Conservation (phyloP, 2,329 filamentous ascomycete genomes). For the Aspergillus sergii region DNA sequence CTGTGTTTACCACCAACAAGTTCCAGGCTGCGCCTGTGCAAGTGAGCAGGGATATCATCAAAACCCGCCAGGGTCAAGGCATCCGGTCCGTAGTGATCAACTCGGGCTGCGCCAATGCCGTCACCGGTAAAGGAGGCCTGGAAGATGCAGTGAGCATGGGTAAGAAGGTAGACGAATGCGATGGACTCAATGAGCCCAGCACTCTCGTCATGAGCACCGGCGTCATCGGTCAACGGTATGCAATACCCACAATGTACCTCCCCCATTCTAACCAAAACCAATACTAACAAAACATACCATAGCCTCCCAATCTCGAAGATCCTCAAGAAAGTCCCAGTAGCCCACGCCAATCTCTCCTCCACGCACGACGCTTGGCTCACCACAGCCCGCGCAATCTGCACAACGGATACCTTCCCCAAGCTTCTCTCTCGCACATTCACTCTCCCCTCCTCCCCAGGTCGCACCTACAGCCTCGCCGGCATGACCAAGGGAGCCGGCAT, state of each 20-base stretch:
- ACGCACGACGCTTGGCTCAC: constrained; percentile 85
- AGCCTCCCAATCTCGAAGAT: constrained; percentile 92
- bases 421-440: constrained; percentile 82
- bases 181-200: constrained; percentile 54
- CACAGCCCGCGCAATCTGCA: constrained; percentile 90
- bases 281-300: constrained; percentile 7
- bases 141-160: constrained; percentile 90
- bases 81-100: constrained; percentile 87
- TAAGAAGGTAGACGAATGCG: constrained; percentile 70
- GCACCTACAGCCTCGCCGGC: constrained; percentile 82
- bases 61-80: constrained; percentile 66
- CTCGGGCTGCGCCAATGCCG: constrained; percentile 94
- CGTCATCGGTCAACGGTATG: constrained; percentile 87
- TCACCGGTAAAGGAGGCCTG: constrained; percentile 85
- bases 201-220: constrained; percentile 99
- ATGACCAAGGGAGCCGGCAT: constrained; percentile 99
- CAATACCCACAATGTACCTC: neutral
- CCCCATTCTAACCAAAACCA: neutral
- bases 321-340: constrained; percentile 75
- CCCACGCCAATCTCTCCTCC: constrained; percentile 69
- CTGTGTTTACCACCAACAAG: constrained; percentile 96
- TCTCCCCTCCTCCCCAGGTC: constrained; percentile 74
- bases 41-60: constrained; percentile 73
- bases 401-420: constrained; percentile 98
- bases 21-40: constrained; percentile 96